phyloP scores from a whole-genome alignment of 495 filamentous ascomycete genomes.

The Aspergillus coremiiformis region DNA sequence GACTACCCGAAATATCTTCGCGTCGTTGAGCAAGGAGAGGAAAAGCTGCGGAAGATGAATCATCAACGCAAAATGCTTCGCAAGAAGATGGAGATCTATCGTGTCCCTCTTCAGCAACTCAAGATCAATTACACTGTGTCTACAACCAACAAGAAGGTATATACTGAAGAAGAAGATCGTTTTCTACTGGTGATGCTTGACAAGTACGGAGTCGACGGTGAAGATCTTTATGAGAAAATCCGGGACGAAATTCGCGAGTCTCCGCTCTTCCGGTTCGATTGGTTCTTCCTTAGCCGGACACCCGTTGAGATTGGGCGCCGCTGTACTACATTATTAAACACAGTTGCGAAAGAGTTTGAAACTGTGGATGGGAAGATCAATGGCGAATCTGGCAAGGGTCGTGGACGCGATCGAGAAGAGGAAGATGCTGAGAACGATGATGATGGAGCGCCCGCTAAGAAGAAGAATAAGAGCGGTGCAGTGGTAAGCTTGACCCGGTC shows the following conservation, averaged over 20 bases:
- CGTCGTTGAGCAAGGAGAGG: slow-evolving; percentile 86
- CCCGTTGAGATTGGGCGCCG: slow-evolving; percentile 85
- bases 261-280: slow-evolving; percentile 95
- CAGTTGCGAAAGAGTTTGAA: slow-evolving; percentile 91
- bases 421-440: slow-evolving; percentile 71
- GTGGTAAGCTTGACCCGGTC: slow-evolving; percentile 41
- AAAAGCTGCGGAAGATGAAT: slow-evolving; percentile 76
- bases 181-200: slow-evolving; percentile 93
- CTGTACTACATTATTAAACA: slow-evolving; percentile 89
- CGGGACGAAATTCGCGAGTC: slow-evolving; percentile 89
- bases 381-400: slow-evolving; percentile 58
- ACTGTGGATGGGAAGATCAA: slow-evolving; percentile 51
- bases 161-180: slow-evolving; percentile 96
- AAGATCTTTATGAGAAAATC: slow-evolving; percentile 76
- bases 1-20: slow-evolving; percentile 82
- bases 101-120: slow-evolving; percentile 91
- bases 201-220: slow-evolving; percentile 78
- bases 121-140: slow-evolving; percentile 98
- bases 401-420: slow-evolving; percentile 65
- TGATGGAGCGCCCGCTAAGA: slow-evolving; percentile 75
- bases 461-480: slow-evolving; percentile 81
- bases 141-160: slow-evolving; percentile 99
- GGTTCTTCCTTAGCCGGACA: slow-evolving; percentile 96
- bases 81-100: slow-evolving; percentile 93
- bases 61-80: slow-evolving; percentile 90